Conservation (phyloP, 176 grass and related monocot species). For the Bonia amplexicaulis region DNA sequence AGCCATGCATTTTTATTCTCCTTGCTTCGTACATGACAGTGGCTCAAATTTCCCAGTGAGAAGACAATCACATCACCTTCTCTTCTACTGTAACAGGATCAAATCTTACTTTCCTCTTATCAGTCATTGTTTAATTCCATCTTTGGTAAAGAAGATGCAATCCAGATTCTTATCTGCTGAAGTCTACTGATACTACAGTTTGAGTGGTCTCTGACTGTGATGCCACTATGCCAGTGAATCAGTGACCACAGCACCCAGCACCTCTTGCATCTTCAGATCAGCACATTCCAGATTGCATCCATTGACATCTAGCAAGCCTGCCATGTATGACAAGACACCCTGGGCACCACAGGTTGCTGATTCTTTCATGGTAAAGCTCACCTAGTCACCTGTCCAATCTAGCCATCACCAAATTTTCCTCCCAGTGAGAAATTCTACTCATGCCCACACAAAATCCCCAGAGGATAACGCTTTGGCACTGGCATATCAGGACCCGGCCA, state of each 20-base stretch:
- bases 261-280: background rate
- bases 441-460: slow-evolving; percentile 30
- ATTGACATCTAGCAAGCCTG: background rate
- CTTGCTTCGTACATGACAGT: background rate
- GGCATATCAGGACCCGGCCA: slow-evolving; percentile 39
- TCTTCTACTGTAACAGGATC: background rate
- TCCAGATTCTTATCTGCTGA: background rate
- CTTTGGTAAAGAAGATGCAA: background rate
- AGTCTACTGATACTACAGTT: background rate
- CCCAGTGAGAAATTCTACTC: no score
- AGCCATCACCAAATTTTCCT: background rate
- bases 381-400: background rate
- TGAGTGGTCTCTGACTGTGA: background rate
- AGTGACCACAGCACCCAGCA: background rate
- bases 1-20: background rate
- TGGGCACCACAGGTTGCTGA: background rate
- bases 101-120: background rate
- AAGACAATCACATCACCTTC: background rate
- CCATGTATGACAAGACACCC: background rate
- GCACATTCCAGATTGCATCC: background rate
- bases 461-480: slow-evolving; percentile 41
- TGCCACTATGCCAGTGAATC: background rate
- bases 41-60: background rate
- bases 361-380: background rate
- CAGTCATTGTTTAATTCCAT: background rate